phyloP scores from a whole-genome alignment of 2,329 filamentous ascomycete species.

The Sporothrix pseudoabietina region DNA sequence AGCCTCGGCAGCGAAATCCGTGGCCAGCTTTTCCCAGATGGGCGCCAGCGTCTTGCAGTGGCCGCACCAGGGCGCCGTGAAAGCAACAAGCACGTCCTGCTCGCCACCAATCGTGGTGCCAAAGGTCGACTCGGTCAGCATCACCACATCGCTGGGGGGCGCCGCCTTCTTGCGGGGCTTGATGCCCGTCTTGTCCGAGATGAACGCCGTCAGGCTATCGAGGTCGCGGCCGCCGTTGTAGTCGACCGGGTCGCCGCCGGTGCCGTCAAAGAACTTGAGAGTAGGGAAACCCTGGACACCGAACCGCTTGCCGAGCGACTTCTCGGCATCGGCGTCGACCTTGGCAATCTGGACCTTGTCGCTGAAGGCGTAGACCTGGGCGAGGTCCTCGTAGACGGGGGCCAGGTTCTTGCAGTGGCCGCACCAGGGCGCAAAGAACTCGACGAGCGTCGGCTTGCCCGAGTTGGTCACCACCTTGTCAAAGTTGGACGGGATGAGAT shows the following conservation, averaged over 20 bases:
- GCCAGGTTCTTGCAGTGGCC: constrained; percentile 98
- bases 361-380: constrained; percentile 68
- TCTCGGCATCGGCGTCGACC: constrained; percentile 91
- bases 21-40: constrained; percentile 82
- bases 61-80: constrained; percentile 98
- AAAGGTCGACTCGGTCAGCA: constrained; percentile 80
- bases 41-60: constrained; percentile 97
- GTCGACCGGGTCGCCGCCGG: constrained; percentile 79
- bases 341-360: constrained; percentile 85
- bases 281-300: constrained; percentile 95
- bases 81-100: constrained; percentile 90
- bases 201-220: constrained; percentile 78
- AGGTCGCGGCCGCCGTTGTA: constrained; percentile 87
- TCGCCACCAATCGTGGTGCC: constrained; percentile 75
- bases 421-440: constrained; percentile 99
- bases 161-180: constrained; percentile 76
- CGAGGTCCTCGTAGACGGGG: constrained; percentile 92
- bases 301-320: constrained; percentile 79
- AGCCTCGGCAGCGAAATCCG: constrained; percentile 73
- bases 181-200: constrained; percentile 82
- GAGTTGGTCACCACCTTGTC: constrained; percentile 86
- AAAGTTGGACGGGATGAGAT: constrained; percentile 89
- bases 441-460: constrained; percentile 92
- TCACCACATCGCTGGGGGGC: constrained; percentile 72
- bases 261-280: constrained; percentile 96